Evolutionary conservation across 768 basidiomycete genomes (phyloP), one percentile per base, ranked within the genome.

Genomic region (Mycena venus): DNA sequence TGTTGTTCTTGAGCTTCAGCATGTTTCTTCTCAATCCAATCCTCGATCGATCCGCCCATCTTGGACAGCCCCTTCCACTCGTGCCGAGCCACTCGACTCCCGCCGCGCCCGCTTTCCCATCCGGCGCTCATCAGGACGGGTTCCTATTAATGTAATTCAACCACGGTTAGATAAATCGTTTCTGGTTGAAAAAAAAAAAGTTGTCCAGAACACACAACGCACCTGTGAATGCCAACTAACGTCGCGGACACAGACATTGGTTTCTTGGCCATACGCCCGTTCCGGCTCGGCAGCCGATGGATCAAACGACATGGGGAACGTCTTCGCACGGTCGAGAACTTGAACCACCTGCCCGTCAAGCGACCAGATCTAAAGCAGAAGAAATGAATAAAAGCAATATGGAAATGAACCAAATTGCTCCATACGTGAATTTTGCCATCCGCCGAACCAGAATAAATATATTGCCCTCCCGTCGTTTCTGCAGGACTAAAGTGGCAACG

Each of bases 31-130:
- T 94, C 93, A 5, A 90, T 87, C 88, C 91, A 93, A 79, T 97
- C 95, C 78, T 96, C 93, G 58, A 98, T 79, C 7, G 84, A 84
- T 44, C 90, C 87, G 0, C 83, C 82, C 85, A 91, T 90, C 83
- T 96, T 97, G 1, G 90, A 89, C 67, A 97, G 84, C 8, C 97
- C 97, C 83, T 97, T 98, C 96, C 97, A 99, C 84, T 99, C 96
- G 78, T 99, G 98, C 77, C 94, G 89, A 7, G 97, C 98, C 27
- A 99, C 90, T 51, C 92, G 88, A 42, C 96, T 96, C 15, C 93
- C 91, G 23, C 88, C 89, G 36, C 87, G 84, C 32, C 86, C 85
- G 44, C 85, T 88, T 51, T 94, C 92, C 98, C 98, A 99, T 4
- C 92, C 96, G 8, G 95, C 95, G 75, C 94, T 96, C 92, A 99